Base-by-base conservation (phyloP, 176 grass and related monocot genomes). In the Leersia perrieri region DNA sequence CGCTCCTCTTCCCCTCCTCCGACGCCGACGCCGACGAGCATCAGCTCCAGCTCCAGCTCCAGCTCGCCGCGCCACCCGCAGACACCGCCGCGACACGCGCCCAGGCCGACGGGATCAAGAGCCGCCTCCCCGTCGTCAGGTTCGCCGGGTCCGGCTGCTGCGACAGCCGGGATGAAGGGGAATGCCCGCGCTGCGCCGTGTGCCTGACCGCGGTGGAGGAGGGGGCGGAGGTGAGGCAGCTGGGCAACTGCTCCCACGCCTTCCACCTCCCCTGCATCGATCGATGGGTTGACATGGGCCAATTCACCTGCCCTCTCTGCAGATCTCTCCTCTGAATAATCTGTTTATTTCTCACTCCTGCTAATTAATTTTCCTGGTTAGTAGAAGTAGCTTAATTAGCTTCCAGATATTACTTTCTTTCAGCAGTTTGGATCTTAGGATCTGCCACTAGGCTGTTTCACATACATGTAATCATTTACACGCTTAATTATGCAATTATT, bases 221-320 rank as follows among this genome's bases (percentile, higher is more conserved):
- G 15, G 9, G 39, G 3, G 28, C 63, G 62, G 77, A 79, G 36
- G 77, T 79, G 60, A 40, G 77, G 62, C 26, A 49, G 77, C 77
- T 79, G 26, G 63, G 77, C 10, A 23, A 66, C 63, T 79, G 77
- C 63, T 32, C 41, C 40, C 77, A 79, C 27, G 77, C 77, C 63
- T 79, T 79, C 63, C 77, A 79, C 63, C 63, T 33, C 60, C 39
- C 22, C 36, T 79, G 77, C 63, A 79, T 79, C 39, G 77, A 79
- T 32, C 63, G 47, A 41, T 79, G 77, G 77, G 38, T 79, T 16
- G 63, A 79, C 63, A 68, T 79, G 27, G 77, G 77, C 22, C 77
- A 79, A 2, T 30, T 79, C 60, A 79, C 77, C 36, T 79, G 77
- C 77, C 77, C 77, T 25, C 77, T 79, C 8, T 79, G 77, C 60